Conservation (phyloP, 2,329 filamentous ascomycete species). For the Myriosclerotinia curreyana region DNA sequence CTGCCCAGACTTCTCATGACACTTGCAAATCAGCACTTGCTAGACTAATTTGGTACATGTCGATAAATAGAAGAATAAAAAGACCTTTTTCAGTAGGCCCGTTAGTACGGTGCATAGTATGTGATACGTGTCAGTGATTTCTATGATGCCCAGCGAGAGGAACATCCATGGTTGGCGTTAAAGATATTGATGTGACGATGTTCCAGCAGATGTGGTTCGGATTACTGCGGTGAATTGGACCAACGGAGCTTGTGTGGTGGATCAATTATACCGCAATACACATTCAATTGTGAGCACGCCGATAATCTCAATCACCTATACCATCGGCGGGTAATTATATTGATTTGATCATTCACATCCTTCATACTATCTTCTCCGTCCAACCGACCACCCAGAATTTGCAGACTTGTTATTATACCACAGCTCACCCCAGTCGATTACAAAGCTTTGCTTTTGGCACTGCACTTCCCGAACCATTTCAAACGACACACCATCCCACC, state of each 20-base stretch:
- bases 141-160: too few relatives aligned
- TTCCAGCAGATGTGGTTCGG: neutral
- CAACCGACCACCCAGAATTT: neutral
- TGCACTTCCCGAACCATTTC: too few relatives aligned
- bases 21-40: neutral
- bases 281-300: accelerated
- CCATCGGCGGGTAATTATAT: neutral
- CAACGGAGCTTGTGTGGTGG: neutral
- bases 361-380: neutral
- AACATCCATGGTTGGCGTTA: neutral
- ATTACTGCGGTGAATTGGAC: neutral
- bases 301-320: neutral
- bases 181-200: neutral
- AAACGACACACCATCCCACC: neutral
- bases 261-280: neutral
- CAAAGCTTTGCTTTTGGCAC: too few relatives aligned
- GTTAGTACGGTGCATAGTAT: conserved; percentile 13
- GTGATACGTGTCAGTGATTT: neutral
- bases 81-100: neutral
- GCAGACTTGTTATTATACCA: neutral
- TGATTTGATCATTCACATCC: neutral
- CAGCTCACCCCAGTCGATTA: too few relatives aligned
- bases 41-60: neutral
- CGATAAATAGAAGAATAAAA: conserved; percentile 3
- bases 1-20: neutral